phyloP scores from a whole-genome alignment of 768 basidiomycete genomes.

The Mycena indigotica region DNA sequence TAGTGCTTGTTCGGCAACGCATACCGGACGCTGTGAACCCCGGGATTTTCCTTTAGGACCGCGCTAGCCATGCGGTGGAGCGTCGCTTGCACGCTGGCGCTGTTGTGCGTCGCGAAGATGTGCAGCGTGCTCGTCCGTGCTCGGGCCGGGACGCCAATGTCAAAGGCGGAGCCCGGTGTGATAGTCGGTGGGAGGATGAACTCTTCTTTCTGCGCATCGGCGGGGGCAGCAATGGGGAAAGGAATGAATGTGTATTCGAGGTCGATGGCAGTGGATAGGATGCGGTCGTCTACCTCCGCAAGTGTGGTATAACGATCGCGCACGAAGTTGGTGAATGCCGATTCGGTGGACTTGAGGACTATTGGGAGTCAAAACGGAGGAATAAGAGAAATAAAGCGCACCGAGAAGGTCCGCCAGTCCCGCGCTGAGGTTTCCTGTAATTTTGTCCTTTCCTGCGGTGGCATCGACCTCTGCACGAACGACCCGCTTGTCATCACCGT shows the following conservation, averaged over 20 bases:
- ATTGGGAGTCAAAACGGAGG: not conserved
- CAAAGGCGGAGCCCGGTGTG: conserved; percentile 55
- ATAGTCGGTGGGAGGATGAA: conserved; percentile 43
- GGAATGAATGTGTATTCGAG: conserved; percentile 66
- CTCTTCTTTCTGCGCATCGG: conserved; percentile 53
- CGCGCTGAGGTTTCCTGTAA: conserved; percentile 62
- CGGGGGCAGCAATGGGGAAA: conserved; percentile 47
- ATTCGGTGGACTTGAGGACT: conserved; percentile 92
- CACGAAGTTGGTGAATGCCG: conserved; percentile 78
- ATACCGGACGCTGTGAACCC: conserved; percentile 65
- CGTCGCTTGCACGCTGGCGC: conserved; percentile 94
- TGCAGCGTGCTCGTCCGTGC: conserved; percentile 73
- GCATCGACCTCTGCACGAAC: conserved; percentile 71
- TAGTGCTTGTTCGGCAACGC: conserved; percentile 93
- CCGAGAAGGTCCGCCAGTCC: conserved; percentile 84
- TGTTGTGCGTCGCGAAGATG: conserved; percentile 83
- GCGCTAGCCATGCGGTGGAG: conserved; percentile 85
- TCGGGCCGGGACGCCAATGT: conserved; percentile 52
- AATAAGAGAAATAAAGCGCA: conserved; percentile 34
- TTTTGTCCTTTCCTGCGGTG: conserved; percentile 58
- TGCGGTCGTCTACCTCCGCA: conserved; percentile 78
- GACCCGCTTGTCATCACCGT: conserved; percentile 87
- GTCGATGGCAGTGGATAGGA: conserved; percentile 89
- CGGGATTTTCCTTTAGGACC: conserved; percentile 65
- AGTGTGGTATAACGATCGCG: conserved; percentile 91